Conservation (phyloP, 2,329 filamentous ascomycete species). For the Ophiostoma himal-ulmi region DNA sequence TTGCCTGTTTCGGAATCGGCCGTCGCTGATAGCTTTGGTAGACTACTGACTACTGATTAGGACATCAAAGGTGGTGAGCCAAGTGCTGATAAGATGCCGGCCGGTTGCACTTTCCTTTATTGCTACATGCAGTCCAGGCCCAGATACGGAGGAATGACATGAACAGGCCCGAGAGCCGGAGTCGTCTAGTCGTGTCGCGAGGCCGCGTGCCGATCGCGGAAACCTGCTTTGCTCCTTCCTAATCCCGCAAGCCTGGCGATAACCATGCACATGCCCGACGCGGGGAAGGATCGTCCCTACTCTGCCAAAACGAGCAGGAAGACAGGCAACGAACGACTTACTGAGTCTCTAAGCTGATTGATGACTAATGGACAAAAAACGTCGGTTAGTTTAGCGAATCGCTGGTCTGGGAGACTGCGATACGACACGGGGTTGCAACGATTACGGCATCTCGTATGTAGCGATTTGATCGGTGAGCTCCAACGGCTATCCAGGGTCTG, state of each 20-base stretch:
- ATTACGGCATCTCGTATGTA: background rate
- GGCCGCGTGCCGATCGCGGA: background rate
- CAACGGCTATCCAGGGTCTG: background rate
- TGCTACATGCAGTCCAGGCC: background rate
- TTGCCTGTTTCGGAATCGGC: background rate
- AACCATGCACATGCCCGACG: background rate
- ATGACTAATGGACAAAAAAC: background rate
- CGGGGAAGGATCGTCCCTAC: background rate
- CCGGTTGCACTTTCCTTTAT: background rate
- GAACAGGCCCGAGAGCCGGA: no score
- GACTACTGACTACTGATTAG: background rate
- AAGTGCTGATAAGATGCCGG: slow-evolving; percentile 6
- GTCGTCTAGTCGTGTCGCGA: background rate
- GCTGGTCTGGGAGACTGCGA: background rate
- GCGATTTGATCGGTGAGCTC: background rate
- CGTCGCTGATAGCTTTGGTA: background rate
- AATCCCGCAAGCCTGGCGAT: slow-evolving; percentile 4
- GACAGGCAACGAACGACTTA: background rate
- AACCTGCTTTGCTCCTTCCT: slow-evolving; percentile 4
- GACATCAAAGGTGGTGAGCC: background rate
- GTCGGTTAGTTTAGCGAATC: background rate
- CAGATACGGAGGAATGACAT: background rate
- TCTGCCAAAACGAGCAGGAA: background rate
- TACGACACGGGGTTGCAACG: background rate
- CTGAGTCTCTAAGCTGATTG: no score